Base-by-base conservation (phyloP, 495 filamentous ascomycete genomes). In the Baudoinia panamericana region DNA sequence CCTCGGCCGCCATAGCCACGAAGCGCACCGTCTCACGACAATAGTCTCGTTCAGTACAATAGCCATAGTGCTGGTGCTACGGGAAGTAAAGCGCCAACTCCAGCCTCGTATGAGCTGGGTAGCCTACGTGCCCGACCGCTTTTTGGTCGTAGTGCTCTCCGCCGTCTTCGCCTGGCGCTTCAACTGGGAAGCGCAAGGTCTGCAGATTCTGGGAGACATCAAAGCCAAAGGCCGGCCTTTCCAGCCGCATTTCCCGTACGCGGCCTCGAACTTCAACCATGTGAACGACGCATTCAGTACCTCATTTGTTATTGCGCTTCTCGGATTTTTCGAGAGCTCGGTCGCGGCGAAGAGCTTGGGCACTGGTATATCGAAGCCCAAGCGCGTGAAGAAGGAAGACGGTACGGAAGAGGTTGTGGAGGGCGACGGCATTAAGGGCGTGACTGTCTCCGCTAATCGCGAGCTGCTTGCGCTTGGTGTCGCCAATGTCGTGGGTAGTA, bases 261-360 rank as follows among this genome's bases (percentile, higher is more conserved):
- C 76, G 31, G 56, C 74, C 11, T 61, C 70, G 19, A 71, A 87
- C 39, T 76, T 95, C 65, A 69, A 76, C 11, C 76, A 93, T 53
- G 75, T 93, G 29, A 75, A 77, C n/a, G 79, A 86, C 39, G 80
- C 85, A 11, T 78, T 94, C 70, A 77, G 81, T 43, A 95, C 92
- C 1, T 79, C 90, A 0, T 93, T 99, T 51, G 65, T 96, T 22
- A 95, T 99, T 40, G 84, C 86, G 3, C 67, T 99, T 16, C 74
- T 99, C 5, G 90, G 90, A 15, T 99, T 99, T 67, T 99, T 99
- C 51, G 90, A 99, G 64, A 93, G 84, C 19, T 93, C 86, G 0
- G 85, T 99, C n/a, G 90, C 90, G 0, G 92, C 90, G 22, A 96
- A 96, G 61, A 82, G 79, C 41, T 62, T 99, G 1, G 82, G 79